phyloP scores from a whole-genome alignment of 1,139 yeast species.

The Pichia sp. region DNA sequence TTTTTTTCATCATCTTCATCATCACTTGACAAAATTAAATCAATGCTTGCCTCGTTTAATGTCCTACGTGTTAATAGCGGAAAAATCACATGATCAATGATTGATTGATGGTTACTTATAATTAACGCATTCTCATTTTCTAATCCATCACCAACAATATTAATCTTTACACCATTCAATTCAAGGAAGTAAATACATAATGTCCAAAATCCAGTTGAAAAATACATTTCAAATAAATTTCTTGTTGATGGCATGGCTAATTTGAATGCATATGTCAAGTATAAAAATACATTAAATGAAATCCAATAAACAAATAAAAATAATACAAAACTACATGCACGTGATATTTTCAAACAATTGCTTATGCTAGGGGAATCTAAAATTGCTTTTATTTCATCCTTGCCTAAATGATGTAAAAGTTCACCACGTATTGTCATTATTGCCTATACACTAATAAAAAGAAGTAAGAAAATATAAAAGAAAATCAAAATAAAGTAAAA shows the following conservation, averaged over 20 bases:
- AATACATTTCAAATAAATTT: constrained; percentile 17
- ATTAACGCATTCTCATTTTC: constrained; percentile 43
- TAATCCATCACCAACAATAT: constrained; percentile 39
- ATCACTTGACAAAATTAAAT: background rate
- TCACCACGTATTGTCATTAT: constrained; percentile 22
- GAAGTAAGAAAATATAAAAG: background rate
- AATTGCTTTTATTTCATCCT: constrained; percentile 15
- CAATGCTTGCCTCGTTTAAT: constrained; percentile 1
- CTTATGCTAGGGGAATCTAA: constrained; percentile 10
- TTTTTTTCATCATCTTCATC: constrained; percentile 3
- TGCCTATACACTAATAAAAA: background rate
- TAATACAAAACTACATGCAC: constrained; percentile 20
- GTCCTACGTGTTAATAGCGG: constrained; percentile 10
- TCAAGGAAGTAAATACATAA: constrained; percentile 30
- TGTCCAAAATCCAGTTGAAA: constrained; percentile 28
- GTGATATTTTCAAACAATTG: constrained; percentile 14
- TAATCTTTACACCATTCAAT: constrained; percentile 35
- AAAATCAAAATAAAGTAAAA: background rate
- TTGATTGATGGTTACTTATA: constrained; percentile 49
- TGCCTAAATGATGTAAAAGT: constrained; percentile 24
- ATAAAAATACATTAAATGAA: constrained; percentile 16
- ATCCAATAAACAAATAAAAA: constrained; percentile 19
- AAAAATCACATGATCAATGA: constrained; percentile 48
- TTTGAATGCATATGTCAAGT: constrained; percentile 17
- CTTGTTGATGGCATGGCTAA: constrained; percentile 21